phyloP scores from a whole-genome alignment of 768 basidiomycete genomes.

The Ramaria rubella region DNA sequence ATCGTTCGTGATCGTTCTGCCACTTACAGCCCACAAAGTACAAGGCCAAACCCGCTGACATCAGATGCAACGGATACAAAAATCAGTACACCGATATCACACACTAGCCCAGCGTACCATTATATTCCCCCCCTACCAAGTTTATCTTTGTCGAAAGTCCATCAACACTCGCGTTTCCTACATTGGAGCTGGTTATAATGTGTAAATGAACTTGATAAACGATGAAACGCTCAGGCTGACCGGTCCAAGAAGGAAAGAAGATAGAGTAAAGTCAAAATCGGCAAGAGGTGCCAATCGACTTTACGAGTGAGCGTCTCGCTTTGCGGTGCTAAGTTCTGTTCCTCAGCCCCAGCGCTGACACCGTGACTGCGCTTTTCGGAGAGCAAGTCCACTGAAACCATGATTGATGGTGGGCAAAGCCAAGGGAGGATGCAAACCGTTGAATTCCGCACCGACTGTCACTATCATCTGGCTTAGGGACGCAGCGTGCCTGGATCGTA shows the following conservation, averaged over 20 bases:
- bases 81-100: conserved; percentile 6
- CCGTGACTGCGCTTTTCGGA: neutral
- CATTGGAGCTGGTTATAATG: conserved; percentile 25
- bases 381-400: neutral
- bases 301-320: neutral
- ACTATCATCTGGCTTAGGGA: neutral
- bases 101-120: neutral
- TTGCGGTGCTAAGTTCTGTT: neutral
- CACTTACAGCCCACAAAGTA: conserved; percentile 46
- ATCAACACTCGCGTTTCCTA: conserved; percentile 44
- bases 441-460: neutral
- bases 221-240: conserved; percentile 16
- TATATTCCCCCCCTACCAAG: conserved; percentile 2
- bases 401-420: neutral
- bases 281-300: conserved; percentile 23
- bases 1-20: neutral
- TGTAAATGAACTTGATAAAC: neutral
- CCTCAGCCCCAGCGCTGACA: neutral
- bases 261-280: conserved; percentile 35
- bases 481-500: neutral
- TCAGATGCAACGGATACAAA: conserved; percentile 34
- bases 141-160: conserved; percentile 35
- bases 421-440: neutral
- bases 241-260: conserved; percentile 37
- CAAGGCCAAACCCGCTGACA: conserved; percentile 48